These are phyloP conservation scores for Thamnidium elegans DNA, from an alignment of 192 early-diverging fungal species.

Conservation along the genomic window DNA sequence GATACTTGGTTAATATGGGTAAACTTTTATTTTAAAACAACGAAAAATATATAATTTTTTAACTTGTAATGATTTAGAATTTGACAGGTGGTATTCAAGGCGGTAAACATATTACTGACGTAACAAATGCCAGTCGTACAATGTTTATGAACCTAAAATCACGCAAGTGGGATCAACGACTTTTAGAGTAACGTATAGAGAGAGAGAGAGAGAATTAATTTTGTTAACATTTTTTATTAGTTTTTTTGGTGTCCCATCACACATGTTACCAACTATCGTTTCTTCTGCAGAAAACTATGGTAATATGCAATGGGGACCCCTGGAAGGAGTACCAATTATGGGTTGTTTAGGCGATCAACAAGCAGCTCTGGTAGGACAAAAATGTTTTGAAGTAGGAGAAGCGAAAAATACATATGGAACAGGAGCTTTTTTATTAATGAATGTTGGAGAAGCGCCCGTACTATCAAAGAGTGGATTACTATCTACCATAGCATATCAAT, in stretches of 20 bases:
- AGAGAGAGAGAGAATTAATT: no score
- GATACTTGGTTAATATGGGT: conserved; percentile 95
- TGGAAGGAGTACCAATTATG: conserved; percentile 73
- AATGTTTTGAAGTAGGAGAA: conserved; percentile 82
- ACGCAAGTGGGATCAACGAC: conserved; percentile 76
- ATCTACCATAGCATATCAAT: conserved; percentile 87
- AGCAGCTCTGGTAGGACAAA: conserved; percentile 91
- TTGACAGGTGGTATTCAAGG: conserved; percentile 76
- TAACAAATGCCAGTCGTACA: conserved; percentile 92
- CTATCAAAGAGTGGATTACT: conserved; percentile 80
- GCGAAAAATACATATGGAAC: conserved; percentile 97
- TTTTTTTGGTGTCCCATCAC: conserved; percentile 67
- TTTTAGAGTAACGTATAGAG: conserved; percentile 46
- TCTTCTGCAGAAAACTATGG: conserved; percentile 87
- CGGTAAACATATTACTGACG: conserved; percentile 84
- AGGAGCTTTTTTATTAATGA: conserved; percentile 94
- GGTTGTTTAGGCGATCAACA: conserved; percentile 96
- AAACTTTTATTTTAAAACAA: no score
- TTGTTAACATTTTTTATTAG: conserved; percentile 2
- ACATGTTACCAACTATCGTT: conserved; percentile 71
- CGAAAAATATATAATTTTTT: no score
- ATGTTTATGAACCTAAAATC: conserved; percentile 91
- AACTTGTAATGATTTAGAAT: conserved; percentile 55
- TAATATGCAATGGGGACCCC: conserved; percentile 51
- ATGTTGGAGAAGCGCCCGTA: conserved; percentile 78